Percentiles rank a stretch among this genome's conserved stretches.
Conservation (phyloP, 305 asterid genomes). For the Striga hermonthica region DNA sequence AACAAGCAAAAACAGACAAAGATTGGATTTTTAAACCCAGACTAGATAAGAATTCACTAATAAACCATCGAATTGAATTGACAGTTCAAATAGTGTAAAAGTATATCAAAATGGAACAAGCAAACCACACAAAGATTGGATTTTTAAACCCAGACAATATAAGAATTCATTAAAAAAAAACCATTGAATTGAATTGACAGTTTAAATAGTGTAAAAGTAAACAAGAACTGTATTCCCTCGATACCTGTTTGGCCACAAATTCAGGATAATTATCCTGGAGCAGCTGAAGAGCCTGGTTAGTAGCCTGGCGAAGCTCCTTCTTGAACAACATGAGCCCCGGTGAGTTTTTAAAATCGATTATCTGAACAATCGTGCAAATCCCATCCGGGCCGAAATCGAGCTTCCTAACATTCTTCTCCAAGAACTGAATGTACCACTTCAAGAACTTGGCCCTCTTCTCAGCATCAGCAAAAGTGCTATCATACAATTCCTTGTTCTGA, state of each 20-base stretch:
- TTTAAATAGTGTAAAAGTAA: too few relatives aligned
- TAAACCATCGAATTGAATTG: too few relatives aligned
- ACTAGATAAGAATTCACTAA: too few relatives aligned
- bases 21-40: too few relatives aligned
- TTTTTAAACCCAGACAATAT: too few relatives aligned
- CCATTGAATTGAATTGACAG: too few relatives aligned
- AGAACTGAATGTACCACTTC: conserved; percentile 69
- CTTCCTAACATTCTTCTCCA: conserved; percentile 76
- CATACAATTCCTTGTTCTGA: conserved; percentile 75
- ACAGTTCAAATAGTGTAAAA: too few relatives aligned
- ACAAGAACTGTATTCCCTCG: too few relatives aligned
- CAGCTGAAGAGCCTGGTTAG: conserved; percentile 79
- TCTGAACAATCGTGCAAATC: conserved; percentile 68
- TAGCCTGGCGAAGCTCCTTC: conserved; percentile 76
- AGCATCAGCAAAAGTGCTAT: conserved; percentile 71
- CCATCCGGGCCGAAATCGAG: conserved; percentile 85
- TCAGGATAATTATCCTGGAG: conserved; percentile 98
- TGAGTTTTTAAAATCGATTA: conserved; percentile 74
- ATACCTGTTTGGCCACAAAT: conserved; percentile 90
- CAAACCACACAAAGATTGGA: too few relatives aligned
- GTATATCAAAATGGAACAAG: too few relatives aligned
- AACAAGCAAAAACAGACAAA: too few relatives aligned
- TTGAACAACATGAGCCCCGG: conserved; percentile 73
- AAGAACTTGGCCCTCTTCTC: conserved; percentile 72
- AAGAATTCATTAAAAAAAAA: too few relatives aligned